Evolutionary conservation across 805 yeast genomes (phyloP).

Genomic region (Lipomyces mesembrius): DNA sequence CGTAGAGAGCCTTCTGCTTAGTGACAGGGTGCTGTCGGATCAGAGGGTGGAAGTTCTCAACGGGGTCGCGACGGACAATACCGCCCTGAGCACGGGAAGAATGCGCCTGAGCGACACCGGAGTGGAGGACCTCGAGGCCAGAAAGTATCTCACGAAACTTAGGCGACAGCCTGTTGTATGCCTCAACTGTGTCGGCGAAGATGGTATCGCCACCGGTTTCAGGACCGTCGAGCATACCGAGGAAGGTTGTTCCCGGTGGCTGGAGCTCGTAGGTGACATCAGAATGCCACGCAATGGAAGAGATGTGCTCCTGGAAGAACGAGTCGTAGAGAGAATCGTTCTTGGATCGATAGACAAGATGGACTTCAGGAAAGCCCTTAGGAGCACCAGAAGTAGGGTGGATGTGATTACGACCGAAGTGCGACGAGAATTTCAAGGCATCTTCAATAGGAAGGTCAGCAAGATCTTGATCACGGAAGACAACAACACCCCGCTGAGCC

Average conservation of each 20-base stretch:
- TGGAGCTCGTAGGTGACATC: conserved; percentile 76
- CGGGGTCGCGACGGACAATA: conserved; percentile 55
- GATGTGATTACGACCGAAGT: conserved; percentile 72
- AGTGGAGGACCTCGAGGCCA: conserved; percentile 69
- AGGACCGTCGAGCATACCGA: conserved; percentile 64
- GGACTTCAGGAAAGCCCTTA: conserved; percentile 60
- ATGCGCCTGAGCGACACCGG: conserved; percentile 58
- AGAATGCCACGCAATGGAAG: conserved; percentile 62
- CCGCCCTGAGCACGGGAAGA: conserved; percentile 50
- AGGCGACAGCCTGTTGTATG: conserved; percentile 72
- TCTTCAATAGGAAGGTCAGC: conserved; percentile 47
- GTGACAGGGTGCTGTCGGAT: conserved; percentile 59
- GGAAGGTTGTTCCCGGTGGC: conserved; percentile 73
- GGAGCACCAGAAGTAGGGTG: conserved; percentile 80
- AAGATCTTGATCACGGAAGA: conserved; percentile 73
- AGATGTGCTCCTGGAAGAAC: conserved; percentile 38
- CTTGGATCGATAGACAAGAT: conserved; percentile 60
- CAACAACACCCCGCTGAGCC: conserved; percentile 74
- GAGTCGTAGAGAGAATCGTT: conserved; percentile 43
- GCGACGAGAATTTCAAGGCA: conserved; percentile 56
- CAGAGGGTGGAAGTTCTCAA: conserved; percentile 54
- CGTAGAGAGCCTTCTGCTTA: conserved; percentile 52
- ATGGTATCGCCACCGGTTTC: conserved; percentile 79
- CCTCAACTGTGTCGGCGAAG: conserved; percentile 72
- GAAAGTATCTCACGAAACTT: conserved; percentile 61